A percentile compares a stretch with the other conserved stretches of the same genome.
These are phyloP conservation scores for Tephrocybe sp. DNA, from an alignment of 768 basidiomycete species.

Conservation along the genomic window DNA sequence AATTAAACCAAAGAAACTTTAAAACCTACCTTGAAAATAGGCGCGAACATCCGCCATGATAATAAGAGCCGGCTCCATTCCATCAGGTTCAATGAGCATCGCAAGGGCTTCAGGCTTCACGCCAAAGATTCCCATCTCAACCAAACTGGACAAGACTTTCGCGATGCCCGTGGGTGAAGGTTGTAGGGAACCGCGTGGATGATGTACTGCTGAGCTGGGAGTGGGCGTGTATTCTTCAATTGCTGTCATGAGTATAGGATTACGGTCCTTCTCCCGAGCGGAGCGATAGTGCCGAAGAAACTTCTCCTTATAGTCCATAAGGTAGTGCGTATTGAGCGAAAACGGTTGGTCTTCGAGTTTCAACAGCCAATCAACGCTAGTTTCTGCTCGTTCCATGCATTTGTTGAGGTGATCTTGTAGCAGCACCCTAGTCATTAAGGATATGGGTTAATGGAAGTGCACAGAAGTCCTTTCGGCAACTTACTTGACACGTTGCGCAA, in stretches of 20 bases:
- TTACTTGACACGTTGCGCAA: constrained; percentile 47
- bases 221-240: constrained; percentile 22
- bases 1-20: background rate
- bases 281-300: constrained; percentile 51
- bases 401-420: constrained; percentile 50
- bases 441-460: background rate
- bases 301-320: constrained; percentile 43
- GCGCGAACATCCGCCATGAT: constrained; percentile 76
- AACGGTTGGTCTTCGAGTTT: constrained; percentile 43
- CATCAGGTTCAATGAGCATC: constrained; percentile 50
- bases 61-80: constrained; percentile 51
- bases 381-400: constrained; percentile 37
- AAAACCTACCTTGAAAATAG: constrained; percentile 70
- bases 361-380: constrained; percentile 45
- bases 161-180: constrained; percentile 25
- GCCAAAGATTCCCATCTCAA: constrained; percentile 37
- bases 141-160: constrained; percentile 34
- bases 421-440: constrained; percentile 38
- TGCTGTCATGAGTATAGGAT: constrained; percentile 21
- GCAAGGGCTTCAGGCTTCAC: constrained; percentile 42
- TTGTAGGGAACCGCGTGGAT: background rate
- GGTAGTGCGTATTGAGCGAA: constrained; percentile 51
- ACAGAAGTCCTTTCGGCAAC: too few relatives aligned
- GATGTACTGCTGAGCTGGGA: background rate
- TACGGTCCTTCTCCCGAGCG: constrained; percentile 32